These are phyloP conservation scores for Phytophthora podocarpi DNA, from an alignment of 352 stramenopile species.

Conservation along the genomic window DNA sequence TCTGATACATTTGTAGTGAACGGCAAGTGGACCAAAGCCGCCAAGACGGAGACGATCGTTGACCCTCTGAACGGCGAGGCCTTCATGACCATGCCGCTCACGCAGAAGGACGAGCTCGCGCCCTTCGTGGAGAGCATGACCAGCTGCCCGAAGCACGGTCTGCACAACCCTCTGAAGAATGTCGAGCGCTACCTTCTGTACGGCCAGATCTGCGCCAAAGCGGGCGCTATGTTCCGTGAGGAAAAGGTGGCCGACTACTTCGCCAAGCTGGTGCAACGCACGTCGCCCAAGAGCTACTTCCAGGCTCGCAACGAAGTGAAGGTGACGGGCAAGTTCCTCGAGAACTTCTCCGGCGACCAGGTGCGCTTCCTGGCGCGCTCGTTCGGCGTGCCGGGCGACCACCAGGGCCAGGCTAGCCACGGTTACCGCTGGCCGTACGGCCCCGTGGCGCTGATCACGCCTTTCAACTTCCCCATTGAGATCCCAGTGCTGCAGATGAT, in stretches of 20 bases:
- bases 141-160: constrained; percentile 94
- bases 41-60: constrained; percentile 84
- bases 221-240: constrained; percentile 79
- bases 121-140: constrained; percentile 94
- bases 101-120: constrained; percentile 86
- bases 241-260: constrained; percentile 96
- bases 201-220: constrained; percentile 83
- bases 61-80: constrained; percentile 95
- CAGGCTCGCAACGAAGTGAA: constrained; percentile 93
- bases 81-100: constrained; percentile 95
- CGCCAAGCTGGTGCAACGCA: constrained; percentile 94
- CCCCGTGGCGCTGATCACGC: constrained; percentile 95
- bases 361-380: constrained; percentile 96
- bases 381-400: constrained; percentile 96
- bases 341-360: constrained; percentile 98
- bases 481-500: constrained; percentile 99
- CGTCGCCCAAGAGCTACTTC: constrained; percentile 96
- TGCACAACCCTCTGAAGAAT: constrained; percentile 99
- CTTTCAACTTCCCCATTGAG: constrained; percentile 99
- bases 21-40: constrained; percentile 86
- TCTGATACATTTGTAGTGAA: constrained; percentile 79
- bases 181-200: constrained; percentile 93
- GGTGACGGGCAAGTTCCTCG: constrained; percentile 96
- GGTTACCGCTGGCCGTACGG: constrained; percentile 97
- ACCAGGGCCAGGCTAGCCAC: constrained; percentile 94